Conservation (phyloP, 2,329 filamentous ascomycete species). For the Aureobasidium subglaciale region DNA sequence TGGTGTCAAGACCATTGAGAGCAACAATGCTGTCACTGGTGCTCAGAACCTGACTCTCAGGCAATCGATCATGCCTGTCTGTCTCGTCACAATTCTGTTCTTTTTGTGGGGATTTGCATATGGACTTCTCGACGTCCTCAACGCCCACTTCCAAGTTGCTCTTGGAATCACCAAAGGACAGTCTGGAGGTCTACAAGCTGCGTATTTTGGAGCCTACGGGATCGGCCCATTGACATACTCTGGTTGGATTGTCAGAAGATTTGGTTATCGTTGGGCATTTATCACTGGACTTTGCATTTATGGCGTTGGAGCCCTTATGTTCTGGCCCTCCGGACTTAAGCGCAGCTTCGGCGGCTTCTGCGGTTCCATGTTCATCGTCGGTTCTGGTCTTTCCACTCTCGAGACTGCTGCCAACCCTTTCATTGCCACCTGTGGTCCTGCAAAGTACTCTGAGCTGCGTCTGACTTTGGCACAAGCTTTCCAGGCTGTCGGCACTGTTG, state of each 20-base stretch:
- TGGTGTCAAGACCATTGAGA: constrained; percentile 7
- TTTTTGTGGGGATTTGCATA: constrained; percentile 58
- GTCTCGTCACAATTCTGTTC: constrained; percentile 59
- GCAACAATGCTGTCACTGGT: constrained; percentile 9
- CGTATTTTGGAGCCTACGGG: constrained; percentile 45
- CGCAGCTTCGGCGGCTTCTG: constrained; percentile 54
- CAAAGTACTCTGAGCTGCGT: constrained; percentile 50
- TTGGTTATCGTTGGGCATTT: constrained; percentile 41
- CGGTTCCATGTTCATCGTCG: constrained; percentile 50
- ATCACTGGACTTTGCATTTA: constrained; percentile 49
- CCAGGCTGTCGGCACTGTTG: constrained; percentile 52
- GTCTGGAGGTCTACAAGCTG: constrained; percentile 42
- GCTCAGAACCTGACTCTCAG: constrained; percentile 47
- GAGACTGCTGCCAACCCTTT: constrained; percentile 54
- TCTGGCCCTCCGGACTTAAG: constrained; percentile 52
- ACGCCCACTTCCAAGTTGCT: constrained; percentile 41
- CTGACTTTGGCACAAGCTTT: constrained; percentile 54
- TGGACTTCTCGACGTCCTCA: constrained; percentile 50
- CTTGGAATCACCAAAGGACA: constrained; percentile 38
- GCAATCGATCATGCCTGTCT: constrained; percentile 60
- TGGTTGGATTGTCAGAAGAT: constrained; percentile 43
- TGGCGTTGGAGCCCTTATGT: constrained; percentile 50
- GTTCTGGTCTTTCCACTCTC: constrained; percentile 46
- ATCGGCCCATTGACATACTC: constrained; percentile 43
- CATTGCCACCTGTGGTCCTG: constrained; percentile 51